phyloP scores from a whole-genome alignment of 805 yeast species.

The Starmerella kuoi region DNA sequence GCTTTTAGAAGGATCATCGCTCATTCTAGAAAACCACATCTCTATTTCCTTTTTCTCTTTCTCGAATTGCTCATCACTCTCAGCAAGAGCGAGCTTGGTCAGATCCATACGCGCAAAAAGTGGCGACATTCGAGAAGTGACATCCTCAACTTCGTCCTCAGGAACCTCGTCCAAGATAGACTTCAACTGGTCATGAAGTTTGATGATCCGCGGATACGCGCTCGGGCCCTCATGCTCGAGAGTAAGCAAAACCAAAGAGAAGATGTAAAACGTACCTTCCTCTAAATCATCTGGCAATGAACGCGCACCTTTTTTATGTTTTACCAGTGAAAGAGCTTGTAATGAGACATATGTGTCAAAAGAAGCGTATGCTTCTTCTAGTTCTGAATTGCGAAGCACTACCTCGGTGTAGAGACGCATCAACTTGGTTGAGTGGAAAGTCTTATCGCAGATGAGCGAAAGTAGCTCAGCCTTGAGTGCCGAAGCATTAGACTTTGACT shows the following conservation, averaged over 20 bases:
- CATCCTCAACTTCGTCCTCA: background rate
- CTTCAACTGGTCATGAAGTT: slow-evolving; percentile 1
- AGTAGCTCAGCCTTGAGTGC: slow-evolving; percentile 7
- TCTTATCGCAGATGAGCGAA: slow-evolving; percentile 10
- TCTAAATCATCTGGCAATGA: slow-evolving; percentile 19
- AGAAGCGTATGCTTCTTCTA: slow-evolving; percentile 27
- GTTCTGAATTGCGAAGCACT: slow-evolving; percentile 23
- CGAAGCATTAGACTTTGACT: background rate
- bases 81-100: slow-evolving; percentile 3
- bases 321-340: slow-evolving; percentile 24
- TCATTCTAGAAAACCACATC: slow-evolving; percentile 14
- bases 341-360: slow-evolving; percentile 26
- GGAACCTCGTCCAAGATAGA: slow-evolving; percentile 2
- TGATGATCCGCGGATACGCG: slow-evolving; percentile 5
- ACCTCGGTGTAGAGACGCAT: slow-evolving; percentile 26
- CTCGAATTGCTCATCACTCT: slow-evolving; percentile 5
- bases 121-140: slow-evolving; percentile 1
- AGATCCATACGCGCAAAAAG: slow-evolving; percentile 13
- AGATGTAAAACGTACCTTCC: slow-evolving; percentile 18
- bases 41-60: slow-evolving; percentile 16
- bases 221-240: slow-evolving; percentile 11
- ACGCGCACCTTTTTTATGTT: slow-evolving; percentile 23
- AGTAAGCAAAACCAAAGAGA: slow-evolving; percentile 15
- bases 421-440: slow-evolving; percentile 29
- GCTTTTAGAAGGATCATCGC: background rate